Percentiles rank a stretch among this genome's conserved stretches.
Evolutionary conservation across 2,329 filamentous ascomycete species (phyloP).

Genomic region (Penicillium freii): DNA sequence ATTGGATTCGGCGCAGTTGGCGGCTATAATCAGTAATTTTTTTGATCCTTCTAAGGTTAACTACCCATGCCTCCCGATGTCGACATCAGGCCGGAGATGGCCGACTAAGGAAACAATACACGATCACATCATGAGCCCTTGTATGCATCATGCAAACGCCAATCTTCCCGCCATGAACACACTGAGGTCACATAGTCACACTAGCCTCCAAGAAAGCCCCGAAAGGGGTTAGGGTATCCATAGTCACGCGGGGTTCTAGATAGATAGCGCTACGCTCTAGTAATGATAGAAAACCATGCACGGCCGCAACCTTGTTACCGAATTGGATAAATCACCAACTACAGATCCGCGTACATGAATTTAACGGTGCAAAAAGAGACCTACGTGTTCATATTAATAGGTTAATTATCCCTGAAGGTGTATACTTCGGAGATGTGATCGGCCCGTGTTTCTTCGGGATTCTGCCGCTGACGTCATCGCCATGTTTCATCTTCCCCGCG

Average conservation of each 20-base stretch:
- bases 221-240: not conserved
- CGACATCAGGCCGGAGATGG: too few species aligned
- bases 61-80: too few species aligned
- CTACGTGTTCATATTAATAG: not conserved
- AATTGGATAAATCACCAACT: not conserved
- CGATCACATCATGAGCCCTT: too few species aligned
- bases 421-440: constrained; percentile 2
- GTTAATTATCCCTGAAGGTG: not conserved
- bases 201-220: not conserved
- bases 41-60: too few species aligned
- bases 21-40: too few species aligned
- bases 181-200: too few species aligned
- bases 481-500: constrained; percentile 7
- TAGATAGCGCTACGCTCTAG: not conserved
- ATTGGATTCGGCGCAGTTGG: too few species aligned
- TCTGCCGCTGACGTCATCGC: constrained; percentile 17
- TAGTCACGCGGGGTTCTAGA: not conserved
- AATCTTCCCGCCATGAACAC: too few species aligned
- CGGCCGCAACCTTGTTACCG: not conserved
- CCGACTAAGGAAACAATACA: too few species aligned
- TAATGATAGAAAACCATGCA: not conserved
- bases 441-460: constrained; percentile 8
- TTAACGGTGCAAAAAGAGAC: not conserved
- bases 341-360: too few species aligned
- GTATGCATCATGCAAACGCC: too few species aligned